A percentile compares a stretch with the other conserved stretches of the same genome.
Evolutionary conservation across 2,329 filamentous ascomycete species (phyloP).

Genomic region (Penicillium sumatraense): DNA sequence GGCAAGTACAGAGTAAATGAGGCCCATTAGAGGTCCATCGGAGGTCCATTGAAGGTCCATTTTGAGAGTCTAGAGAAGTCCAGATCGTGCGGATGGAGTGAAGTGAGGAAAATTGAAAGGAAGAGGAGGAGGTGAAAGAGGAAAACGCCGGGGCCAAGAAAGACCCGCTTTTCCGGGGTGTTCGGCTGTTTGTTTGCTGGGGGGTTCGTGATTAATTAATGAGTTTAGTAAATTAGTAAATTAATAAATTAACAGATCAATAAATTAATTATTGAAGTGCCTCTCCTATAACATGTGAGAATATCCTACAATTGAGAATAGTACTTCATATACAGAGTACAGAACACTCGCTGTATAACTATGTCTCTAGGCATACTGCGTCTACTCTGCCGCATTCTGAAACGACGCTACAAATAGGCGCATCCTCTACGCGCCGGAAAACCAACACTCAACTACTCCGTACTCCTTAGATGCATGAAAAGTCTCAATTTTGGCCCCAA

Average conservation of each 20-base stretch:
- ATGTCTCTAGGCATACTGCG: too few relatives aligned
- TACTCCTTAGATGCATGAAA: neutral
- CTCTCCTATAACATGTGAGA: neutral
- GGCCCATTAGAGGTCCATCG: neutral
- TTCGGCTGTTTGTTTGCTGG: too few relatives aligned
- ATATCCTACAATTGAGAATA: neutral
- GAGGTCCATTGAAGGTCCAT: neutral
- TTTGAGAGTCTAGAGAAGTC: neutral
- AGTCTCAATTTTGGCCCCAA: conserved; percentile 3
- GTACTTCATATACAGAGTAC: too few relatives aligned
- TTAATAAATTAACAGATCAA: neutral
- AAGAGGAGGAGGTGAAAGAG: neutral
- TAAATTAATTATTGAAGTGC: neutral
- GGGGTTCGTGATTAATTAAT: neutral
- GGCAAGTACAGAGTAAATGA: neutral
- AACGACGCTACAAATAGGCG: neutral
- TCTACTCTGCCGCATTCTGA: neutral
- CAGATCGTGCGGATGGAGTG: neutral
- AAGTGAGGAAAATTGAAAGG: neutral
- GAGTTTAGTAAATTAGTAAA: neutral
- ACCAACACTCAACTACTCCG: neutral
- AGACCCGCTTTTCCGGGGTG: conserved; percentile 1
- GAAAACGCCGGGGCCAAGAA: neutral
- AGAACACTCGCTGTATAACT: too few relatives aligned
- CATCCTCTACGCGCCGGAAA: neutral